Evolutionary conservation across 148 eudicot species (phyloP), one percentile per base, ranked within the genome.

Genomic region (Gaultheria prostrata): DNA sequence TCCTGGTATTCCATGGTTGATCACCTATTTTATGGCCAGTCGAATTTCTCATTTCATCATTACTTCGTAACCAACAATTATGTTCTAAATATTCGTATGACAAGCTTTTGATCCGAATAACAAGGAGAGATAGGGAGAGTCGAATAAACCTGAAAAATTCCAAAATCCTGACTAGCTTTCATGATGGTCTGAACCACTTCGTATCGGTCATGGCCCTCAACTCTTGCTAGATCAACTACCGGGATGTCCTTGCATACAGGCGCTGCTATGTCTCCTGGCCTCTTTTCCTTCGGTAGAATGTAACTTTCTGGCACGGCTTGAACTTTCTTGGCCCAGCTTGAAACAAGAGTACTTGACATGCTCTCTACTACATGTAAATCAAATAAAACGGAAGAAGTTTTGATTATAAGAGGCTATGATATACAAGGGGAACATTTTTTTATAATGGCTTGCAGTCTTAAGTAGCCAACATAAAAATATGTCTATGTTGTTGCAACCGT

Each of bases 1-100:
- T 11, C 53, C 78, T 6, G 85, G 39, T 50, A 91, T 86, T 50
- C 88, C 81, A 74, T 86, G 88, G 57, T 86, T 83, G 21, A 61
- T 57, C 67, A 61, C 28, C 67, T 61, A 61, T n/a, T 61, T 61
- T 57, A 57, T 57, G 63, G 24, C 21, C 24, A n/a, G 12, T 21
- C 2, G 12, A 59, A 56, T 56, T 20, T 8, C 8, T 54, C 57
- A 4, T 54, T 53, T 56, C 3, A 26, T n/a, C 65, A n/a, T 59
- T 20, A 56, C 63, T 59, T 59, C 10, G 3, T 59, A 56, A 20
- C 63, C 63, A 57, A 57, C 24, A 57, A 20, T 57, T 56, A 18
- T 1, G 61, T 56, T 56, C n/a, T 56, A 18, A 56, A 17, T 18
- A 17, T 56, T 6, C 8, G 6, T 6, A 56, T 8, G 61, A 5